These are phyloP conservation scores for Tulasnella sp. DNA, from an alignment of 768 basidiomycete species.

Conservation along the genomic window DNA sequence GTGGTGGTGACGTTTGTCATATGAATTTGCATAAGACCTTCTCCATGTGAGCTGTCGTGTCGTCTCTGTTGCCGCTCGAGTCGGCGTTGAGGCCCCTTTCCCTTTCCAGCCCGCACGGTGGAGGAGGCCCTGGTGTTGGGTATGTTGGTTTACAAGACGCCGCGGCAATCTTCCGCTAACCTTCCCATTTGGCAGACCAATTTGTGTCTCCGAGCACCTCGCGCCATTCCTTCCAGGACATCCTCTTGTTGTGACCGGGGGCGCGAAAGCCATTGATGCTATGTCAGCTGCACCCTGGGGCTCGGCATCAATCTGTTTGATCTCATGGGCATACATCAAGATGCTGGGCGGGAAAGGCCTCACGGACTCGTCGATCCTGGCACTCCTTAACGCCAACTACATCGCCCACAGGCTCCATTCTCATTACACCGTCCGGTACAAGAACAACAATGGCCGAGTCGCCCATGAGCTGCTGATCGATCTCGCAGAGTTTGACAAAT, in stretches of 20 bases:
- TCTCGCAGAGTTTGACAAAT: slow-evolving; percentile 87
- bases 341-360: slow-evolving; percentile 97
- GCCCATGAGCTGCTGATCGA: slow-evolving; percentile 96
- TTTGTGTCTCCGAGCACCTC: slow-evolving; percentile 88
- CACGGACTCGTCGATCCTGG: slow-evolving; percentile 71
- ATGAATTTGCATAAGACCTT: slow-evolving; percentile 98
- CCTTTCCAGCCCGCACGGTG: slow-evolving; percentile 73
- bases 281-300: slow-evolving; percentile 90
- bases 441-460: slow-evolving; percentile 82
- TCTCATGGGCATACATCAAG: slow-evolving; percentile 99
- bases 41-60: slow-evolving; percentile 59
- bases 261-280: slow-evolving; percentile 67
- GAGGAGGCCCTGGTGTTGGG: slow-evolving; percentile 95
- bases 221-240: slow-evolving; percentile 91
- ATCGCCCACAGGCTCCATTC: slow-evolving; percentile 81
- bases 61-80: not conserved
- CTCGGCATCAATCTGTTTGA: slow-evolving; percentile 87
- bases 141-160: slow-evolving; percentile 27
- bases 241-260: slow-evolving; percentile 56
- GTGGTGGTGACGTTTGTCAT: slow-evolving; percentile 96
- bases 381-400: slow-evolving; percentile 93
- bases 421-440: slow-evolving; percentile 80
- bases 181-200: slow-evolving; percentile 43
- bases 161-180: slow-evolving; percentile 8
- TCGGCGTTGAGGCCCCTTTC: not conserved